A percentile compares a stretch with the other conserved stretches of the same genome.
These are phyloP conservation scores for Apophysomyces ossiformis DNA, from an alignment of 371 early-diverging fungal species.

Conservation along the genomic window DNA sequence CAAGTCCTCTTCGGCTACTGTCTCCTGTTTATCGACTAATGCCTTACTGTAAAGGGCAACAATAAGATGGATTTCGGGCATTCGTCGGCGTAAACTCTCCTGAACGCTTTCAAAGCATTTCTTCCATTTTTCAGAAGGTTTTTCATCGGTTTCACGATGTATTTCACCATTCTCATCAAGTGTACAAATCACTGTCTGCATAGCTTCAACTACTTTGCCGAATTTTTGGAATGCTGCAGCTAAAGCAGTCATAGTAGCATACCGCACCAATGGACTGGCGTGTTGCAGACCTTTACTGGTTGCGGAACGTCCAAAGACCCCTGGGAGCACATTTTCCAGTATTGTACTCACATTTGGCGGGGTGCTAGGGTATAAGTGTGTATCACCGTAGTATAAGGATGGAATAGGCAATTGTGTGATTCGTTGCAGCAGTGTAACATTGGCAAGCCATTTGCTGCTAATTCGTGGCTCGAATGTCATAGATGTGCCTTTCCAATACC, in stretches of 20 bases:
- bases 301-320: conserved; percentile 57
- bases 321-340: conserved; percentile 76
- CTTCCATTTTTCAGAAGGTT: conserved; percentile 30
- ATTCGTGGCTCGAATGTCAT: conserved; percentile 82
- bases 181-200: conserved; percentile 36
- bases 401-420: conserved; percentile 77
- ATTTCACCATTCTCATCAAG: conserved; percentile 26
- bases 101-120: conserved; percentile 36
- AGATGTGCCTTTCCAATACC: conserved; percentile 65
- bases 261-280: conserved; percentile 68
- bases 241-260: conserved; percentile 64
- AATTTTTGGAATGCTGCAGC: conserved; percentile 70
- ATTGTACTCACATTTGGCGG: conserved; percentile 64
- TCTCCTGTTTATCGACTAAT: conserved; percentile 19
- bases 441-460: conserved; percentile 77
- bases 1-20: conserved; percentile 16
- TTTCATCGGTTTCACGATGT: not conserved
- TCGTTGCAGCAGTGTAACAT: conserved; percentile 73
- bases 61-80: conserved; percentile 78
- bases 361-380: conserved; percentile 53
- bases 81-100: conserved; percentile 69
- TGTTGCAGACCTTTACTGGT: conserved; percentile 73
- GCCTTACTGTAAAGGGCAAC: conserved; percentile 56
- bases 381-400: conserved; percentile 52
- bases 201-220: conserved; percentile 41